Evolutionary conservation across 1,284 basidiomycete species (phyloP), one percentile per base, ranked within the genome.

Genomic region (Cryptococcus hybrid): DNA sequence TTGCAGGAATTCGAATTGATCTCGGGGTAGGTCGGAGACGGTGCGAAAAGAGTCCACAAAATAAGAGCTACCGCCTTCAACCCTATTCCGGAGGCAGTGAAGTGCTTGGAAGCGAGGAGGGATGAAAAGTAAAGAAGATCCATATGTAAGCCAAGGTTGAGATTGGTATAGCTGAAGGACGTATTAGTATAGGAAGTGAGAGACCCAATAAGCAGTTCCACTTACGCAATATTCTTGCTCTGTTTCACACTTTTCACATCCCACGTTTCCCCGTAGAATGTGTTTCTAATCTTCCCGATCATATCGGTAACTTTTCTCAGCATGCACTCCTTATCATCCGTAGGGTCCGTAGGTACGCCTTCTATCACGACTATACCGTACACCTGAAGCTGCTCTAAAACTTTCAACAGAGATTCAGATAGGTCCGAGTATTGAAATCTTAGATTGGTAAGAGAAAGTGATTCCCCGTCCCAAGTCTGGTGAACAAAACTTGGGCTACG

Each of bases 251-350:
- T 89, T 76, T 86, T 85, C 18, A 99, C 95, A 75, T 98, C 87
- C 92, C 93, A 99, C 0, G 89, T 79, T 56, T 83, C 80, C 1
- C 95, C 95, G 70, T 99, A 99, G 76, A 98, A 95, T 8, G 94
- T 98, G 55, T 84, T 81, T 38, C 92, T 82, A 34, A 97, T 81
- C 64, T 89, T 84, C 11, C 91, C 88, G 64, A 96, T 87, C 35
- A 72, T 73, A 30, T 80, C 78, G 0, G 85, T 88, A 0, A 94
- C 80, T n/a, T 64, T 78, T 5, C 84, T 81, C 39, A 92, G 73
- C 71, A 88, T 86, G 70, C 90, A 90, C 1, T 75, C 76, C 48
- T 83, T 81, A 61, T 87, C 76, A 18, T 80, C 80, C 0, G 83
- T 85, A 51, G 81, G 71, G 40, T 79, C 68, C 13, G 81, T 83